Evolutionary conservation across 768 basidiomycete genomes (phyloP).

Genomic region (Cystoderma amianthinum): DNA sequence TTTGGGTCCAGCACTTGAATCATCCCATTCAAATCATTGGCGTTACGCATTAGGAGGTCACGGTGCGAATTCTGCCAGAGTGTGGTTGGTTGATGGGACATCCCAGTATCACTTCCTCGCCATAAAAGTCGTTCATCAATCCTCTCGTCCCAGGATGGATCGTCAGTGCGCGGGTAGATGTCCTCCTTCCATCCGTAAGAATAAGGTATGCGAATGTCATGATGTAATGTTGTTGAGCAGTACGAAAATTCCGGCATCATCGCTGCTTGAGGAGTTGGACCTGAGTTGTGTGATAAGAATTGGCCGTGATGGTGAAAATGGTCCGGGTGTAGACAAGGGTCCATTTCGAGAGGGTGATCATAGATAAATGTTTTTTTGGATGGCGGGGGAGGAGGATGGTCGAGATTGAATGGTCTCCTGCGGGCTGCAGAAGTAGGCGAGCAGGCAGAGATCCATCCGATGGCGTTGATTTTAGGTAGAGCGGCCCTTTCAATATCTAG

Average conservation of each 20-base stretch:
- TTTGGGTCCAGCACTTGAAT: slow-evolving; percentile 29
- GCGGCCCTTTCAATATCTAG: slow-evolving; percentile 11
- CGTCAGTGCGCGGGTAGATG: slow-evolving; percentile 30
- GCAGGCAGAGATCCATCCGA: slow-evolving; percentile 35
- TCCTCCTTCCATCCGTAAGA: slow-evolving; percentile 42
- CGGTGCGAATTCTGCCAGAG: slow-evolving; percentile 49
- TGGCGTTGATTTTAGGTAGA: slow-evolving; percentile 20
- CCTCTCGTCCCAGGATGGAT: slow-evolving; percentile 63
- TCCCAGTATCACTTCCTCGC: slow-evolving; percentile 74
- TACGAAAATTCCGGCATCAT: slow-evolving; percentile 49
- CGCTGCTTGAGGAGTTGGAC: slow-evolving; percentile 32
- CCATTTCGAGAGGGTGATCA: slow-evolving; percentile 39
- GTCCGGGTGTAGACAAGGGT: slow-evolving; percentile 41
- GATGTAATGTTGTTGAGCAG: slow-evolving; percentile 42
- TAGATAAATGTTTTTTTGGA: slow-evolving; percentile 40
- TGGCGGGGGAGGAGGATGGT: slow-evolving; percentile 22
- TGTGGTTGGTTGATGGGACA: slow-evolving; percentile 26
- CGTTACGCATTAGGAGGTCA: slow-evolving; percentile 32
- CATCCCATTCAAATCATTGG: slow-evolving; percentile 35
- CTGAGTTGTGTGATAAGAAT: slow-evolving; percentile 38
- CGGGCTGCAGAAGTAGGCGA: slow-evolving; percentile 29
- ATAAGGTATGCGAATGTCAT: slow-evolving; percentile 45
- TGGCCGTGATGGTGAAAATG: slow-evolving; percentile 43
- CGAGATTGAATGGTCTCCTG: slow-evolving; percentile 22
- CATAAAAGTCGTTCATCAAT: slow-evolving; percentile 55